Evolutionary conservation across 257 asterid species (phyloP).

Genomic region (Cordia subcordata): DNA sequence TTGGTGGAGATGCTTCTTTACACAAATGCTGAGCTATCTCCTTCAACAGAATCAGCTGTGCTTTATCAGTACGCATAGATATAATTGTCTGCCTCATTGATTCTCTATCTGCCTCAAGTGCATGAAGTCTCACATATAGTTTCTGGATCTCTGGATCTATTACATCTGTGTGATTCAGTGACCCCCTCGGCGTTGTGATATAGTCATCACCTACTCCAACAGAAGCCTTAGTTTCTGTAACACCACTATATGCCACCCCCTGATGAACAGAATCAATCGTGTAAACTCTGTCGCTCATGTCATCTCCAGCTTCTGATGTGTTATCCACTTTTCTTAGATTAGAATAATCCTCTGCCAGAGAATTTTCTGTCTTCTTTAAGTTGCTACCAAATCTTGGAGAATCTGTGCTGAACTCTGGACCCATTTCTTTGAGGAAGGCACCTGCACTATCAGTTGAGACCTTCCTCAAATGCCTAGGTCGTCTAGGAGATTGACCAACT

Average conservation of each 20-base stretch:
- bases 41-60: slow-evolving; percentile 73
- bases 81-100: slow-evolving; percentile 86
- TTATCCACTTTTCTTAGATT: slow-evolving; percentile 44
- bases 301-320: slow-evolving; percentile 64
- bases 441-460: slow-evolving; percentile 53
- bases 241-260: slow-evolving; percentile 37
- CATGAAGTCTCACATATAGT: slow-evolving; percentile 80
- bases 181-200: slow-evolving; percentile 45
- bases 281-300: slow-evolving; percentile 67
- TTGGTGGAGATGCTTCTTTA: slow-evolving; percentile 62
- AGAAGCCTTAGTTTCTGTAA: slow-evolving; percentile 41
- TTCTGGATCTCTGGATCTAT: slow-evolving; percentile 72
- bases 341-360: slow-evolving; percentile 39
- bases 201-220: slow-evolving; percentile 43
- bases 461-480: slow-evolving; percentile 49
- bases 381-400: slow-evolving; percentile 55
- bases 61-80: slow-evolving; percentile 83
- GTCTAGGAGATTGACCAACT: slow-evolving; percentile 73
- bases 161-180: slow-evolving; percentile 30
- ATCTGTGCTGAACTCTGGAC: slow-evolving; percentile 38
- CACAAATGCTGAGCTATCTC: slow-evolving; percentile 92
- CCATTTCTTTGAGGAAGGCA: slow-evolving; percentile 45
- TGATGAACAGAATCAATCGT: slow-evolving; percentile 81
- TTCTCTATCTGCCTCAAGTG: slow-evolving; percentile 98
- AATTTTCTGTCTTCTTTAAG: slow-evolving; percentile 45